phyloP scores from a whole-genome alignment of 2,329 filamentous ascomycete genomes.

The Geoglossum cookeanum region DNA sequence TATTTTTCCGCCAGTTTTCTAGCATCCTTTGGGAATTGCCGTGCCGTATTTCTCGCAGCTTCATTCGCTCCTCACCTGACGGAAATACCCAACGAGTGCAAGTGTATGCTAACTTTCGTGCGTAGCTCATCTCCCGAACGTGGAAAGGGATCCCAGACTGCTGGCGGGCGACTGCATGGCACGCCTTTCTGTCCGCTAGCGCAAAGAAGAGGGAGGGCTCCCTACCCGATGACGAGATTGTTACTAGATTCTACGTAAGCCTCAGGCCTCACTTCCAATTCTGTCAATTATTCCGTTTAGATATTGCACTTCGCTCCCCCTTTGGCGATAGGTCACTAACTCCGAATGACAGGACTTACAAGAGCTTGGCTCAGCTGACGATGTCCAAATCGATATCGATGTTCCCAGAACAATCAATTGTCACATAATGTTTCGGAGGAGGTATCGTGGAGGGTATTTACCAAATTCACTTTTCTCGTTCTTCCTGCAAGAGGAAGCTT shows the following conservation, averaged over 20 bases:
- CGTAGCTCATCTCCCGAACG: slow-evolving; percentile 61
- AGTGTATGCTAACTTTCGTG: neutral
- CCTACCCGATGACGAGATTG: slow-evolving; percentile 50
- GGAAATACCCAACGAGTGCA: neutral
- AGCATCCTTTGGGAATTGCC: neutral
- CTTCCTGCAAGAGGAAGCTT: neutral
- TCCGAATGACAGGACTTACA: slow-evolving; percentile 51
- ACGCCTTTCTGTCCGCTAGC: slow-evolving; percentile 68
- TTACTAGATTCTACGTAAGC: slow-evolving; percentile 25
- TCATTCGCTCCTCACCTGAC: neutral
- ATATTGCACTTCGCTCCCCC: neutral
- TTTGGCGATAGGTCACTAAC: neutral
- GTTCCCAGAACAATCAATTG: slow-evolving; percentile 86
- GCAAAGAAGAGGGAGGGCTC: slow-evolving; percentile 44
- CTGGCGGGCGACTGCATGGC: slow-evolving; percentile 88
- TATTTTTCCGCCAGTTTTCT: neutral
- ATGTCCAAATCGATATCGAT: slow-evolving; percentile 92
- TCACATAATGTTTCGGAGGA: slow-evolving; percentile 89
- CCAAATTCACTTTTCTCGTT: neutral
- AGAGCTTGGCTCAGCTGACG: slow-evolving; percentile 59
- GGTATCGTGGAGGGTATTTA: slow-evolving; percentile 62
- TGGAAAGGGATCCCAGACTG: slow-evolving; percentile 98
- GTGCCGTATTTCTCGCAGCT: neutral
- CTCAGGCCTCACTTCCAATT: slow-evolving; percentile 1
- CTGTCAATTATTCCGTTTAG: neutral